Base-by-base conservation (phyloP, 768 basidiomycete genomes). In the Exidia glandulosa region DNA sequence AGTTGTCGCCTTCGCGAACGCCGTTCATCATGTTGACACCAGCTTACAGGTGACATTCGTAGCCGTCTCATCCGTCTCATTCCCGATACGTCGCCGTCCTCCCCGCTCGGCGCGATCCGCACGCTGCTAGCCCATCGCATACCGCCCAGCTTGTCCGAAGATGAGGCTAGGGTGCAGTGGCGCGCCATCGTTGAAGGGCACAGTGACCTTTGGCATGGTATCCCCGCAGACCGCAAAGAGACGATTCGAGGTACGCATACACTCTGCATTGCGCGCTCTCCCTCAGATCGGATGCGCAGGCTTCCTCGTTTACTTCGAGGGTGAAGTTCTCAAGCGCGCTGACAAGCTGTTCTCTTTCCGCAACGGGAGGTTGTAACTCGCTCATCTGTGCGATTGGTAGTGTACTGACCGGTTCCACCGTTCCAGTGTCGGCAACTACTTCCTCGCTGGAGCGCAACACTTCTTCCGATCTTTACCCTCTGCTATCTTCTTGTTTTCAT, bases 291-390 rank as follows among this genome's bases (percentile, higher is more conserved):
- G 30, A 32, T 58, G 33, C 32, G 19, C 68, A 92, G 93, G 93
- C 0, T 95, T 98, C 69, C 78, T 98, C 23, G 94, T 97, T 2
- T 81, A 92, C 67, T 95, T 96, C 63, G 91, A 97, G 70, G 85
- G 82, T 62, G 89, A 95, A 64, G 77, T 94, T 7, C 78, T 96
- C 45, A 88, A 85, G 65, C 79, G 93, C 27, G 91, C 94, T 2
- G 92, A 95, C 67, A 96, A 96, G 74, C 89, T 86, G 63, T 97
- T 96, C 72, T 88, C 90, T 29, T 98, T 95, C 73, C 76, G 88
- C 57, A 94, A 94, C 66, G 94, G 93, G 67, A 90, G 88, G 82
- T 85, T 71, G 64, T 31, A 70, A 71, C 59, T 32, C 75, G 76
- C 61, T 62, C 75, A 12, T 67, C 69, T 3, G 70, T 70, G 16